phyloP scores from a whole-genome alignment of 345 rosid genomes.

The Laguncularia racemosa region DNA sequence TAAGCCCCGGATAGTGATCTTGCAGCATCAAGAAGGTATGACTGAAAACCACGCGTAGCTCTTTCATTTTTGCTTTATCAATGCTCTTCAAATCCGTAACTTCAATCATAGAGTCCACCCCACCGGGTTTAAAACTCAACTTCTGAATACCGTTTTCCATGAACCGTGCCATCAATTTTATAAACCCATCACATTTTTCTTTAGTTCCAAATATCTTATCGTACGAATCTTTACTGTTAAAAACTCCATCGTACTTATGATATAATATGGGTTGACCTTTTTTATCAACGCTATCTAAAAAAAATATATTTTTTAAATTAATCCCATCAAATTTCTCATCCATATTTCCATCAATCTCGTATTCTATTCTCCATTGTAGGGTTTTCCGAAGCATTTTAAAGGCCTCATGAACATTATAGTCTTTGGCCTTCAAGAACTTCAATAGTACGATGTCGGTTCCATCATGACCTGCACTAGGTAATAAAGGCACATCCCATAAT shows the following conservation, averaged over 20 bases:
- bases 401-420: slow-evolving; percentile 37
- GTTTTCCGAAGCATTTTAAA: slow-evolving; percentile 43
- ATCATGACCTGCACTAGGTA: slow-evolving; percentile 47
- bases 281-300: slow-evolving; percentile 24
- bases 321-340: slow-evolving; percentile 21
- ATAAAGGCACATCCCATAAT: slow-evolving; percentile 51
- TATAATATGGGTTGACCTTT: slow-evolving; percentile 45
- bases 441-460: slow-evolving; percentile 36
- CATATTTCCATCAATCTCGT: slow-evolving; percentile 18
- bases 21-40: slow-evolving; percentile 21
- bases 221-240: slow-evolving; percentile 25
- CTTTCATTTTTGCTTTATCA: slow-evolving; percentile 24
- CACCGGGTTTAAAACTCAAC: slow-evolving; percentile 40
- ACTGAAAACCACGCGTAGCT: slow-evolving; percentile 19
- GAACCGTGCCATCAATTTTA: slow-evolving; percentile 30
- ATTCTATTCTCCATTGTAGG: slow-evolving; percentile 36
- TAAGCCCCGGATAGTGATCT: slow-evolving; percentile 43
- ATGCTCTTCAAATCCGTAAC: slow-evolving; percentile 44
- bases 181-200: slow-evolving; percentile 19
- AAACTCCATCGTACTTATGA: slow-evolving; percentile 17
- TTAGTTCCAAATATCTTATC: slow-evolving; percentile 17
- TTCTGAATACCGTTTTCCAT: slow-evolving; percentile 33
- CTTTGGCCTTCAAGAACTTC: slow-evolving; percentile 42
- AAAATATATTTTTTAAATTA: slow-evolving; percentile 19
- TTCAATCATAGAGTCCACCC: slow-evolving; percentile 35